Evolutionary conservation across 352 stramenopile species (phyloP).

Genomic region (Pythium aphanidermatum): DNA sequence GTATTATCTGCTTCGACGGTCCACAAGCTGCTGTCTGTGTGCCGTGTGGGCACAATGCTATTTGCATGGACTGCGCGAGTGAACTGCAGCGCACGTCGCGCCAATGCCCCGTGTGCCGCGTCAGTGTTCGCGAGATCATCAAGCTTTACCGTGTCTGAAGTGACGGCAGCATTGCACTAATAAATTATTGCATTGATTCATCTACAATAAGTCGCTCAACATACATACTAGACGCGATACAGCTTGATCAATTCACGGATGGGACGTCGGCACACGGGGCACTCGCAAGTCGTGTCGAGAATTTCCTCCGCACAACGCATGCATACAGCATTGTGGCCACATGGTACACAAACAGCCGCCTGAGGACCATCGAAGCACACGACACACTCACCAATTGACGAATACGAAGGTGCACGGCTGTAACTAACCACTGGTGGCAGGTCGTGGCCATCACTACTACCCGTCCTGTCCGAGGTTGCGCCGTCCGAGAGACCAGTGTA

Average conservation of each 20-base stretch:
- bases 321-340: conserved; percentile 77
- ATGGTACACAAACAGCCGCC: conserved; percentile 71
- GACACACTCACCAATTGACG: conserved; percentile 63
- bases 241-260: conserved; percentile 80
- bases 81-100: conserved; percentile 57
- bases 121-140: conserved; percentile 68
- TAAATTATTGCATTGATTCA: conserved; percentile 7
- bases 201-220: not conserved
- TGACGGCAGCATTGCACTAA: not conserved
- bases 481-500: conserved; percentile 2
- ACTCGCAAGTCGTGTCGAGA: conserved; percentile 46
- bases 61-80: conserved; percentile 75
- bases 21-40: conserved; percentile 72
- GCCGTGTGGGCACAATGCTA: conserved; percentile 82
- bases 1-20: conserved; percentile 80
- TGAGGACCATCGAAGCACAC: conserved; percentile 76
- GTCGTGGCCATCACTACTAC: not conserved
- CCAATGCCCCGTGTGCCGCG: conserved; percentile 71
- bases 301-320: conserved; percentile 75
- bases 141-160: conserved; percentile 61
- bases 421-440: conserved; percentile 27
- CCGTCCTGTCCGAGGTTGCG: not conserved
- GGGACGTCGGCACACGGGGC: conserved; percentile 55
- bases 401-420: conserved; percentile 25
- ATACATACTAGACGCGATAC: conserved; percentile 43